Evolutionary conservation across 2,329 filamentous ascomycete species (phyloP), one percentile per base, ranked within the genome.

Genomic region (Lachnellula occidentalis): DNA sequence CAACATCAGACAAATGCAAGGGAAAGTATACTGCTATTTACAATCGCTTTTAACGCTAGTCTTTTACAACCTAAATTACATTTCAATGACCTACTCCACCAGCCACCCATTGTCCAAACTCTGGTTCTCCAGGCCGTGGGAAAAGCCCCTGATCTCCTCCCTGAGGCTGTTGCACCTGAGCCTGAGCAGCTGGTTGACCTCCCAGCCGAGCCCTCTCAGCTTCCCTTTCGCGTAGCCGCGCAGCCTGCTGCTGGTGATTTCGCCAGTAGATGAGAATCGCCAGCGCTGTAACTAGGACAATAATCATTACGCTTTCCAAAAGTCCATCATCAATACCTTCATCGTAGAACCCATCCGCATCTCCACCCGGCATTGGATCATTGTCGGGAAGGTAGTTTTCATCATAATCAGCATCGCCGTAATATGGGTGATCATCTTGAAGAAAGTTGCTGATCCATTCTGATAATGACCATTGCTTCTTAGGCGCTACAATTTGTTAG

Each of bases 361-460:
- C 78, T 11, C 76, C 80, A 12, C 76, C 78, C 5, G 77, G 78
- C 69, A 82, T 81, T 45, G 74, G 75, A 48, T 80, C 80, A 34
- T 80, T 78, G 50, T 79, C 79, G 31, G 75, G 69, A 15, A 67
- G 61, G 48, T 60, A 67, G 42, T 64, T 61, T 50, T 71, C 70
- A 24, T 69, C 70, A 55, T 67, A 68, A 31, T 81, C 78, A 14
- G 81, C 78, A 59, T 83, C 83, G 4, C 74, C 76, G 54, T 90
- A 87, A 63, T 81, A 80, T 48, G 61, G 60, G 36, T 78, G 75
- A 48, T 80, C 75, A 55, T 89, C 82, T 57, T 89, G 83, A 31
- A 96, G 76, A 68, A 96, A 96, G 57, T 92, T 88, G 57, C 80
- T 80, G 51, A 96, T 78, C 92, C 92, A 97, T 70, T 97, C 91